Base-by-base conservation (phyloP, 495 filamentous ascomycete genomes). In the Aeminium ludgeri region DNA sequence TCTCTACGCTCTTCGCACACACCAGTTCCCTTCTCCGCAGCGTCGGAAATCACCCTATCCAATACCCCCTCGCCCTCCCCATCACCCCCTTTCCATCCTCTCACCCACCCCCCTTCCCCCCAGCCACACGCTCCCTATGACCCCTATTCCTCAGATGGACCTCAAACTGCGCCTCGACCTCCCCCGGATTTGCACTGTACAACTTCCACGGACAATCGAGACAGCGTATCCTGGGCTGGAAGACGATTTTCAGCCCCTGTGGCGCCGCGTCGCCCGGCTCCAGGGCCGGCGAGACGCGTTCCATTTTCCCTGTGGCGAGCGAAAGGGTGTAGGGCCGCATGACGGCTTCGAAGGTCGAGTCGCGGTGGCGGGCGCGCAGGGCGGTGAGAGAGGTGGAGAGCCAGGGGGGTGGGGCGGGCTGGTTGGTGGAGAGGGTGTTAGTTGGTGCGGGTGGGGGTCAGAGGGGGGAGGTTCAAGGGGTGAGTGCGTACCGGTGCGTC, bases 191-290 rank as follows among this genome's bases (percentile, higher is more conserved):
- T 1, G 84, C 79, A 0, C 80, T 93, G 56, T 97, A 97, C 23
- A 92, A 62, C 56, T 94, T 95, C 27, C 85, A 83, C 1, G 87
- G 82, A 59, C 89, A 95, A 55, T 95, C 89, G 31, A 74, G 70
- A 53, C 89, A 97, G 27, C 78, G 69, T 40, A 95, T 93, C 20
- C 89, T 71, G 0, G 89, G 85, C 30, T 91, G 65, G 46, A 73
- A 91, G 58, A 78, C 72, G 32, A 73, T 80, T 59, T 80, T 78
- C 44, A 80, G 58, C 48, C 69, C 56, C 6, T 65, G 52, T 4
- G 74, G 65, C 6, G 61, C 45, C 3, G 71, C 59, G 17, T 54
- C 59, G 0, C 66, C 63, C 12, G 61, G 59, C 37, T 46, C 39
- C 3, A 40, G 30, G 5, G 3, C 1, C 1, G 40, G n/a, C 20